Percentiles rank a stretch among this genome's conserved stretches.
Evolutionary conservation across 2,329 filamentous ascomycete genomes (phyloP).

Genomic region (Pyricularia sp.): DNA sequence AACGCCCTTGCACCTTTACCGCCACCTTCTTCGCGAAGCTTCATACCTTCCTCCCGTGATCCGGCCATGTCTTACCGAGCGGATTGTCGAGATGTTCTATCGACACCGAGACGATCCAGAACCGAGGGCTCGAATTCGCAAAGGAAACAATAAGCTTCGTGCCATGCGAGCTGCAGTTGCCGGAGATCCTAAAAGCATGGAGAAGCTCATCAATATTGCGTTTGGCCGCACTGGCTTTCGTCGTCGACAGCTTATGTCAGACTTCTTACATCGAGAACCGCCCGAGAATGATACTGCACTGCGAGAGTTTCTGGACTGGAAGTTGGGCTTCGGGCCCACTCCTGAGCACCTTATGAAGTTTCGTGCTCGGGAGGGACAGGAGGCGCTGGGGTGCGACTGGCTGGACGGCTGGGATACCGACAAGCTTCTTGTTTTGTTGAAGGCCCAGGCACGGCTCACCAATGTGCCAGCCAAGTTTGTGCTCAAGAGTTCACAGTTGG

Average conservation of each 20-base stretch:
- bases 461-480: not conserved
- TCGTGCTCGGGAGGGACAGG: not conserved
- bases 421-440: constrained; percentile 32
- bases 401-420: constrained; percentile 39
- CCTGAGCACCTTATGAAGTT: not conserved
- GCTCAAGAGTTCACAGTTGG: constrained; percentile 14
- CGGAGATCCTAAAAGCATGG: constrained; percentile 38
- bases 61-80: constrained; percentile 30
- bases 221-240: constrained; percentile 45
- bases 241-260: constrained; percentile 35
- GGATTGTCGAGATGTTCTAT: constrained; percentile 38
- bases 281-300: not conserved
- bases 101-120: constrained; percentile 20
- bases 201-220: constrained; percentile 33
- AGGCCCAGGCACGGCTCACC: constrained; percentile 24
- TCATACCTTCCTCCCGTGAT: constrained; percentile 48
- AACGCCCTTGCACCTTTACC: constrained; percentile 38
- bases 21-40: constrained; percentile 50
- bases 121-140: constrained; percentile 21
- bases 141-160: constrained; percentile 32
- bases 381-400: constrained; percentile 22
- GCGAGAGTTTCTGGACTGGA: not conserved
- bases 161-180: constrained; percentile 42
- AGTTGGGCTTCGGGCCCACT: not conserved
- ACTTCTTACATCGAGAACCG: constrained; percentile 20